phyloP scores from a whole-genome alignment of 2,329 filamentous ascomycete species.

The Chrysosporium queenslandicum region DNA sequence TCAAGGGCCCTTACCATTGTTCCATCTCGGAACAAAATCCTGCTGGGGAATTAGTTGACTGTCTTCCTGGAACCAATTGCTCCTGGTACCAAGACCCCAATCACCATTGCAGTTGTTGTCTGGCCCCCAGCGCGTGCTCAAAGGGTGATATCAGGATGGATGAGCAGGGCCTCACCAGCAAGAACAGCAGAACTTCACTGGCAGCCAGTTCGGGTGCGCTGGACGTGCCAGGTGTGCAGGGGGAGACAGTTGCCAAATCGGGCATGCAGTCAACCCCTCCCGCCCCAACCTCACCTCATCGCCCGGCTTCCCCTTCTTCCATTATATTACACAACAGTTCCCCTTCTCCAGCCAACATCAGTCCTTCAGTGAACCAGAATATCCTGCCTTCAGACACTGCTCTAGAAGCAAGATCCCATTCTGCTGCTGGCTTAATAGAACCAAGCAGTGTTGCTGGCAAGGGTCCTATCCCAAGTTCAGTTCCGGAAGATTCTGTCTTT shows the following conservation, averaged over 20 bases:
- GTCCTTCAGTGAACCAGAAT: background rate
- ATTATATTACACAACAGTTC: background rate
- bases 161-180: background rate
- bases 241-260: conserved; percentile 6
- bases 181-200: background rate
- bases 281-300: conserved; percentile 4
- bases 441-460: background rate
- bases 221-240: conserved; percentile 4
- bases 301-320: background rate
- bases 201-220: background rate
- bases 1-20: conserved; percentile 2
- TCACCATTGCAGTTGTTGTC: background rate
- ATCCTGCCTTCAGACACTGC: background rate
- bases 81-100: background rate
- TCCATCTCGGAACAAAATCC: background rate
- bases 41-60: background rate
- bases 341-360: background rate
- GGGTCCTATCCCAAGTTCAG: background rate
- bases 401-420: background rate
- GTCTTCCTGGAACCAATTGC: background rate
- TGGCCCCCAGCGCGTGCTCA: background rate
- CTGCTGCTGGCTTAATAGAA: conserved; percentile 1
- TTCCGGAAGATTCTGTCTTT: conserved; percentile 2
- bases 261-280: conserved; percentile 1
- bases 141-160: conserved; percentile 1